Conservation (phyloP, 1,284 basidiomycete species). For the Tilletia walkeri region DNA sequence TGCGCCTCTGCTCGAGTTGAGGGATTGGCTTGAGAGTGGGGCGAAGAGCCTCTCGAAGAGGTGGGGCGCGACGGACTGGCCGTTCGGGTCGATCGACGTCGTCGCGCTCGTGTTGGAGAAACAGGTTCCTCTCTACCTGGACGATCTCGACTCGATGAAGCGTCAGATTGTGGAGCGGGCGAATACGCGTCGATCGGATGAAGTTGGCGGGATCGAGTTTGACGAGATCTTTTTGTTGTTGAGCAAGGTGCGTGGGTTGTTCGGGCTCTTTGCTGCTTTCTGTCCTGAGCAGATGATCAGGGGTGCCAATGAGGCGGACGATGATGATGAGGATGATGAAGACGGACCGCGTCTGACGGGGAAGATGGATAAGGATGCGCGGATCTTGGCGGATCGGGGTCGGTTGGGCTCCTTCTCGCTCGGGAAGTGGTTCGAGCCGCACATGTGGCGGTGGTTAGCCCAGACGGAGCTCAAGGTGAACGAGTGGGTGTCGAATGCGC, state of each 20-base stretch:
- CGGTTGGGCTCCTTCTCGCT: slow-evolving; percentile 30
- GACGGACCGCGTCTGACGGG: slow-evolving; percentile 6
- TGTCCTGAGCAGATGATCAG: slow-evolving; percentile 64
- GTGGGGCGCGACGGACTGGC: not conserved
- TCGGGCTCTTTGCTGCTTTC: slow-evolving; percentile 78
- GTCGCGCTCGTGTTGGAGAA: slow-evolving; percentile 75
- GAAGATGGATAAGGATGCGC: not conserved
- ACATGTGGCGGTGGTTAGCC: slow-evolving; percentile 84
- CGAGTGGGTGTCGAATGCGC: slow-evolving; percentile 72
- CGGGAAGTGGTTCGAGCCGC: slow-evolving; percentile 74
- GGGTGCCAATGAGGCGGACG: not conserved
- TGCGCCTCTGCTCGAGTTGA: slow-evolving; percentile 71
- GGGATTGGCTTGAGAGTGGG: slow-evolving; percentile 79
- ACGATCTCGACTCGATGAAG: slow-evolving; percentile 63
- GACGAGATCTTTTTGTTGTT: slow-evolving; percentile 81
- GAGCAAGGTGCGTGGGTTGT: slow-evolving; percentile 68
- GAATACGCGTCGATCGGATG: slow-evolving; percentile 20
- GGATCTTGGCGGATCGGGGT: not conserved
- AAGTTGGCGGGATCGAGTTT: slow-evolving; percentile 38
- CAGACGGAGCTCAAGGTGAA: slow-evolving; percentile 84
- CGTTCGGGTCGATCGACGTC: slow-evolving; percentile 56
- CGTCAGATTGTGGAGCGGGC: slow-evolving; percentile 46
- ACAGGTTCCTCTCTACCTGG: slow-evolving; percentile 71
- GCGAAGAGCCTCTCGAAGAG: slow-evolving; percentile 2
- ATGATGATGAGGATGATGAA: not conserved